Base-by-base conservation (phyloP, 176 grass and related monocot genomes). In the Canna indica region DNA sequence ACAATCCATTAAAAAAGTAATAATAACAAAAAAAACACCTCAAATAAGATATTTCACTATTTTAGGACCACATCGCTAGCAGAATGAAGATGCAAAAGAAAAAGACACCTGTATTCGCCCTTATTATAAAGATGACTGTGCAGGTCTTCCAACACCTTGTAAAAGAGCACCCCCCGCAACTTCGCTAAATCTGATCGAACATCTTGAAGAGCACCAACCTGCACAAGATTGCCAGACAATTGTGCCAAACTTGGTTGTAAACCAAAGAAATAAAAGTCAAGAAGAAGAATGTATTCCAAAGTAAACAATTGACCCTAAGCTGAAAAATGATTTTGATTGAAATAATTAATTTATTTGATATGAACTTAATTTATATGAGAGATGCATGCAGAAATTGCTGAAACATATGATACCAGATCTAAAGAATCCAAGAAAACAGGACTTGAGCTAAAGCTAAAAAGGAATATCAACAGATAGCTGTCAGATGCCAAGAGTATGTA, bases 171-270 rank as follows among this genome's bases (percentile, higher is more conserved):
- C 39, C 89, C 94, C 31, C 86, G 89, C 75, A 90, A 78, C 80
- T 99, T 99, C 72, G 77, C 81, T 75, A 99, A 75, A 83, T 99
- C 94, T 73, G 89, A 90, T 69, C 89, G 88, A 79, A 99, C 82
- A 87, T 99, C 94, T 90, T 99, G 94, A 87, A 99, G 89, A 75
- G 94, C 89, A 78, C 94, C 94, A 84, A 97, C 88, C 93, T 96
- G 84, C 56, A 91, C 72, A 84, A 73, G 67, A 66, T 54, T 65
- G 66, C 42, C 46, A 84, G 30, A 39, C 1, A 58, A 41, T 60
- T 59, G 18, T 59, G 44, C 15, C 1, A 29, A 56, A 39, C 35
- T 45, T 5, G 60, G 17, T 22, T 38, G 7, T 11, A 38, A 22
- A 2, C 20, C 17, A 65, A 24, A 66, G 16, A 24, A 39, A 66